Evolutionary conservation across 345 rosid genomes (phyloP), one percentile per base, ranked within the genome.

Genomic region (Salix brachista): DNA sequence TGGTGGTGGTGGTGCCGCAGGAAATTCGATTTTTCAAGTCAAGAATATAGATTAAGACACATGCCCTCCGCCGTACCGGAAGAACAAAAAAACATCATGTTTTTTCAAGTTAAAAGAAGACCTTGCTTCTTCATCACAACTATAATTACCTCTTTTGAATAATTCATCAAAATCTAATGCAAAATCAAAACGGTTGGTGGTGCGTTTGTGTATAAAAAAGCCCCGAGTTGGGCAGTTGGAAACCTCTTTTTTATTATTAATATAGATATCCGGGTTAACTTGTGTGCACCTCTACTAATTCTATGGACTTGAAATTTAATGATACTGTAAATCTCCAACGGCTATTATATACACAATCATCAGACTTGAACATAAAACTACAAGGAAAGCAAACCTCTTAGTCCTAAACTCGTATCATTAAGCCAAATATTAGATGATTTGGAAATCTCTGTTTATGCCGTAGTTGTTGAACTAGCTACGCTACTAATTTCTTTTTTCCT

Each of bases 51-150:
- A 84, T 76, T 71, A 70, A 65, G 82, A 78, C 75, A 65, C 26
- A 62, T 58, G 17, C 36, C 68, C 41, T 58, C 41, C 4, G 2
- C 23, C 19, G 7, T 23, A 18, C 16, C 4, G 42, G 1, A 8
- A 9, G 16, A 28, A 9, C 8, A 28, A 64, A 66, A 37, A 72
- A 73, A 36, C 69, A 75, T 83, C 79, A 82, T 86, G 4, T 23
- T 75, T 50, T 32, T 34, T 42, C 26, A 65, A 32, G 69, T 71
- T 66, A 54, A 58, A 67, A 25, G 25, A 6, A 25, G 25, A 6
- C 78, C 74, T 86, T 86, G 86, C 89, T 84, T 86, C 77, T 78
- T 80, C 75, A 65, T 76, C 83, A 86, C 87, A 79, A 65, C 83
- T 80, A 74, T 80, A 86, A 86, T 87, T 8, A 86, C 84, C 82